Base-by-base conservation (phyloP, 2,329 filamentous ascomycete genomes). In the Hypoxylon sp. region DNA sequence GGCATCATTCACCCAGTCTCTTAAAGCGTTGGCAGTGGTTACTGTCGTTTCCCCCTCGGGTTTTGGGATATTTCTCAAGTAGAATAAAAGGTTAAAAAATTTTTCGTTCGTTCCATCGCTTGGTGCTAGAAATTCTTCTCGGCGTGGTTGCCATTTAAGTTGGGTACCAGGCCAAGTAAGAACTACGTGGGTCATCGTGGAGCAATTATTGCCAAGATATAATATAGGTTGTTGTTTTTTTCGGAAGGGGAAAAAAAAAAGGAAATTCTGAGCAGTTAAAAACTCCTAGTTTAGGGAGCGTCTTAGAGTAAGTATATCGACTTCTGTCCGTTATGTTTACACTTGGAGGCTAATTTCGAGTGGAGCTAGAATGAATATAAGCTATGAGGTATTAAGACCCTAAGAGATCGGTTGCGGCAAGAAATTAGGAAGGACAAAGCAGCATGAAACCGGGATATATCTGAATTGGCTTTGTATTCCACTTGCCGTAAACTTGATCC, bases 391-490 rank as follows among this genome's bases (percentile, higher is more conserved):
- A 13, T 13, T 15, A 6, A 27, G 21, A 24, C n/a, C 50, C 17
- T 19, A 39, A 11, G 3, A 35, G 46, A 21, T 48, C 29, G 47
- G 39, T 31, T 57, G 29, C 57, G 47, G 52, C 54, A 58, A 44
- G 1, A 10, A 39, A n/a, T 10, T 42, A 5, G 11, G 37, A 32
- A 51, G 7, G 29, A 67, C 63, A 67, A 67, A 67, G 63, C 19
- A 53, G 58, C 32, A 48, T 52, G 57, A 37, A 62, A 58, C 21
- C 53, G 42, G 52, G 15, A 27, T 37, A 32, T 1, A 11, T 15
- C 42, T n/a, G 29, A 17, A 15, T n/a, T 48, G 5, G 24, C 55
- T 60, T 65, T 60, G 35, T 57, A 31, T 31, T 7, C 27, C n/a
- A 39, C 31, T 21, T 29, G 13, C 6, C 17, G 3, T 29, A 56